phyloP scores from a whole-genome alignment of 1,139 yeast species.

The Yamadazyma taylorii region DNA sequence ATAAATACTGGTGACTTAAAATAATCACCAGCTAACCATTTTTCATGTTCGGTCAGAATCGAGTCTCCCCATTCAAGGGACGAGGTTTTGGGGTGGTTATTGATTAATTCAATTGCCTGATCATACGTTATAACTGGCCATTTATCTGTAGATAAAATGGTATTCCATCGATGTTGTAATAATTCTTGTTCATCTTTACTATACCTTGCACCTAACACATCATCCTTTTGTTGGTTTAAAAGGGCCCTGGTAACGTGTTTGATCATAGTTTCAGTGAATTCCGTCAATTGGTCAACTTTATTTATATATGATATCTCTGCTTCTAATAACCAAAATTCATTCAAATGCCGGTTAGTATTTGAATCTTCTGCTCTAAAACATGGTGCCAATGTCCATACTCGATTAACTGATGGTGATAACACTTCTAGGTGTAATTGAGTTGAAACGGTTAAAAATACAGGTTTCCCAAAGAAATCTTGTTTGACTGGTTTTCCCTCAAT shows the following conservation, averaged over 20 bases:
- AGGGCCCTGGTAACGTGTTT: conserved; percentile 49
- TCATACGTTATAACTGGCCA: conserved; percentile 80
- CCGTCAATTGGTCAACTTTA: conserved; percentile 58
- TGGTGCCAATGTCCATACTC: conserved; percentile 90
- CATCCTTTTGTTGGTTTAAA: conserved; percentile 30
- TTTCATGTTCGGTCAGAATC: conserved; percentile 84
- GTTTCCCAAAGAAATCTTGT: conserved; percentile 59
- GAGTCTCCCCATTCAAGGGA: conserved; percentile 64
- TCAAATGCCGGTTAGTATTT: conserved; percentile 85
- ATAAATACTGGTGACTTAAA: conserved; percentile 81
- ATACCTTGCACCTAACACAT: conserved; percentile 44
- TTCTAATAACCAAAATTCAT: conserved; percentile 98
- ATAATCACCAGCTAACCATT: conserved; percentile 74
- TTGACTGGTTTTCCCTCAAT: conserved; percentile 20
- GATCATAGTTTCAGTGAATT: conserved; percentile 69
- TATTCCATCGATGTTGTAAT: conserved; percentile 35
- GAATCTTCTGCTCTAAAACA: conserved; percentile 94
- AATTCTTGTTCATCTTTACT: conserved; percentile 28
- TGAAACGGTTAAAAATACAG: conserved; percentile 80
- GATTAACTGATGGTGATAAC: conserved; percentile 65
- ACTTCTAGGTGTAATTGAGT: conserved; percentile 91
- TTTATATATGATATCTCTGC: conserved; percentile 78
- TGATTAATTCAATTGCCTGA: conserved; percentile 59
- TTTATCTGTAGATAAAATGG: conserved; percentile 21
- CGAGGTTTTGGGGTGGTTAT: conserved; percentile 26